These are phyloP conservation scores for Thinopyrum obtusiflorum DNA, from an alignment of 202 grass and related monocot genomes.

Conservation along the genomic window DNA sequence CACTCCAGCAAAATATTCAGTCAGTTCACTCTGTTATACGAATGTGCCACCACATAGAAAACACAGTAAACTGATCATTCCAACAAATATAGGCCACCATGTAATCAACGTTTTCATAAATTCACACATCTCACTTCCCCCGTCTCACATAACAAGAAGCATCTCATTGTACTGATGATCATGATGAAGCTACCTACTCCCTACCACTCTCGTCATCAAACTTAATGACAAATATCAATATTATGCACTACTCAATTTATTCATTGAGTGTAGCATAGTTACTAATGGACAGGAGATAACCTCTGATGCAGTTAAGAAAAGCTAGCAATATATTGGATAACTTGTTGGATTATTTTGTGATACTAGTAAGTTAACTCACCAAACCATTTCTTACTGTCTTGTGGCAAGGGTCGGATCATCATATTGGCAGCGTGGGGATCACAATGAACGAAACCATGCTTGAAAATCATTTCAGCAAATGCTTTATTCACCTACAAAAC, in stretches of 20 bases:
- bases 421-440: slow-evolving; percentile 98
- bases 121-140: background rate
- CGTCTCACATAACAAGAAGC: background rate
- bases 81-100: background rate
- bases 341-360: background rate
- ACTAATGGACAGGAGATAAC: background rate
- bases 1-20: slow-evolving; percentile 11
- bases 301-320: slow-evolving; percentile 23
- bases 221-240: background rate
- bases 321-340: background rate
- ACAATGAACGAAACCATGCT: slow-evolving; percentile 99
- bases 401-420: slow-evolving; percentile 80
- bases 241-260: background rate
- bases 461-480: slow-evolving; percentile 98
- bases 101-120: background rate
- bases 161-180: background rate
- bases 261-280: background rate
- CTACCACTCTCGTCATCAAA: slow-evolving; percentile 23
- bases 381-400: slow-evolving; percentile 51
- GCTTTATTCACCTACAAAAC: slow-evolving; percentile 61
- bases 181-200: slow-evolving; percentile 8
- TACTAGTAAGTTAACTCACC: slow-evolving; percentile 42
- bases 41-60: background rate
- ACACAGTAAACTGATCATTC: background rate
- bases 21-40: background rate